Evolutionary conservation across 2,329 filamentous ascomycete species (phyloP).

Genomic region (Scortechinia acanthostroma): DNA sequence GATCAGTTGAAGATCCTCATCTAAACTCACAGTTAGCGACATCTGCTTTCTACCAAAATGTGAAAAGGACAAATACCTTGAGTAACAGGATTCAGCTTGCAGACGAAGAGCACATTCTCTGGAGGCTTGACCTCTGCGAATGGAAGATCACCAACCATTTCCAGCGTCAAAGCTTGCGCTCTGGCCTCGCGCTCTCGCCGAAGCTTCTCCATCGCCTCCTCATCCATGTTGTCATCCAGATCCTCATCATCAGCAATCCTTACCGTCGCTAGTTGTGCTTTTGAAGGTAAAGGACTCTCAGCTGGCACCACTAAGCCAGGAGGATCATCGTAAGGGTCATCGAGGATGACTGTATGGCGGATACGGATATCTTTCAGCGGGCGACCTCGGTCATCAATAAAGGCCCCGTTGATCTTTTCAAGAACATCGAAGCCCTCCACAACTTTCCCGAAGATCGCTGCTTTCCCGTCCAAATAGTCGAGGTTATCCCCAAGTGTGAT

Average conservation of each 20-base stretch:
- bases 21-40: too few species aligned
- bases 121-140: constrained; percentile 73
- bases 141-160: constrained; percentile 71
- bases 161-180: constrained; percentile 67
- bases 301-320: constrained; percentile 51
- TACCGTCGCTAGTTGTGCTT: constrained; percentile 64
- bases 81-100: constrained; percentile 71
- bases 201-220: constrained; percentile 55
- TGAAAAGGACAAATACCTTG: background rate
- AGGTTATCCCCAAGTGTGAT: constrained; percentile 66
- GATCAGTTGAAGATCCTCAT: constrained; percentile 68
- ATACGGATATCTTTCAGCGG: constrained; percentile 71
- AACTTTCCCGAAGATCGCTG: constrained; percentile 65
- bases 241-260: constrained; percentile 68
- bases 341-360: constrained; percentile 62
- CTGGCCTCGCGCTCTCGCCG: constrained; percentile 66
- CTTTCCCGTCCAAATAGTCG: constrained; percentile 66
- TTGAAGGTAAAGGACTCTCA: constrained; percentile 57
- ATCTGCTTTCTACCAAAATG: too few species aligned
- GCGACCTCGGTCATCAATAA: constrained; percentile 58
- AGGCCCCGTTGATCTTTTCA: constrained; percentile 66
- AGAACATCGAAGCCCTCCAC: constrained; percentile 69
- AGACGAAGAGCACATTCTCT: constrained; percentile 72
- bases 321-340: constrained; percentile 65
- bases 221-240: constrained; percentile 53